Conservation (phyloP, 1,139 yeast genomes). For the Sugiyamaella japonica region DNA sequence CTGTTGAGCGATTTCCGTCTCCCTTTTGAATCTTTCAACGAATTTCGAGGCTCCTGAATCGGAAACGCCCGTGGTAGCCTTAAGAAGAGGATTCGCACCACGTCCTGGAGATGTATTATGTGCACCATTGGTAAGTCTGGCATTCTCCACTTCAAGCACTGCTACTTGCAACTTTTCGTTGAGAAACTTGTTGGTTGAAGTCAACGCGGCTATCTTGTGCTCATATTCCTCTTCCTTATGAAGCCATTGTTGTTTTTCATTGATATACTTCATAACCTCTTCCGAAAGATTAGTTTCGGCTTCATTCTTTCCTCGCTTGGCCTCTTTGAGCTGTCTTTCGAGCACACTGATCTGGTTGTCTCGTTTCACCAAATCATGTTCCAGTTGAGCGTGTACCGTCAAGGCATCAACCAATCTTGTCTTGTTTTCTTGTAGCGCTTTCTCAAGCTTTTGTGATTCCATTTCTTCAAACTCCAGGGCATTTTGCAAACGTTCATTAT, state of each 20-base stretch:
- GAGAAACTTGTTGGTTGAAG: neutral
- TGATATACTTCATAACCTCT: constrained; percentile 37
- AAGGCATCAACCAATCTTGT: constrained; percentile 26
- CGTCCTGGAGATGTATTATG: too few species aligned
- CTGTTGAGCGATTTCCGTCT: constrained; percentile 32
- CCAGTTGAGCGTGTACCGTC: constrained; percentile 33
- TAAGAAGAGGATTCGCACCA: too few species aligned
- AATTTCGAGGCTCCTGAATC: constrained; percentile 14
- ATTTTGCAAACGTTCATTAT: constrained; percentile 29
- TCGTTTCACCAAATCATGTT: constrained; percentile 35
- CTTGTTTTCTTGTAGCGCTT: constrained; percentile 28
- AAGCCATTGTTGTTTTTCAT: constrained; percentile 39
- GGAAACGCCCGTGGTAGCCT: too few species aligned
- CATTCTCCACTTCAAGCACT: constrained; percentile 6
- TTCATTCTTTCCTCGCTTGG: constrained; percentile 30
- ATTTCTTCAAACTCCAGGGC: constrained; percentile 35
- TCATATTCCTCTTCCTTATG: constrained; percentile 36
- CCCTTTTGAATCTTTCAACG: constrained; percentile 28
- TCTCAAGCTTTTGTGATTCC: constrained; percentile 31
- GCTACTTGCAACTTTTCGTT: constrained; percentile 3
- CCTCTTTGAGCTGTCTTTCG: constrained; percentile 29
- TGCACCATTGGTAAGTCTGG: neutral
- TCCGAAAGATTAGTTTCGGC: constrained; percentile 31
- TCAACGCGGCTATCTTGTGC: constrained; percentile 27
- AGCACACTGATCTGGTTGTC: constrained; percentile 30